Evolutionary conservation across 2,329 filamentous ascomycete genomes (phyloP).

Genomic region (Amylocarpus encephaloides): DNA sequence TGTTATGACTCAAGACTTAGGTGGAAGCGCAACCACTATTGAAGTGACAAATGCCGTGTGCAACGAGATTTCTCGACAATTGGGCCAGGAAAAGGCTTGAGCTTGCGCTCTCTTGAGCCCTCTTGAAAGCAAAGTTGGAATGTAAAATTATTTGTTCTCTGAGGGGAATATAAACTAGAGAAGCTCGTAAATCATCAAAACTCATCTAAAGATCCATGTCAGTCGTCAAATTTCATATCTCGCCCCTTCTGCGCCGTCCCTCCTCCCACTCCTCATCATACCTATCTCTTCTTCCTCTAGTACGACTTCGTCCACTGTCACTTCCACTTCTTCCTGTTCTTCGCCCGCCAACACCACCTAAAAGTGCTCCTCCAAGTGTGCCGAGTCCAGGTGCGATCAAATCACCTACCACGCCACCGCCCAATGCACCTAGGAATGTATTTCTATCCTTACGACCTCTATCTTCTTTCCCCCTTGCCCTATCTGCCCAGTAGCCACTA

Average conservation of each 20-base stretch:
- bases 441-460: conserved; percentile 9
- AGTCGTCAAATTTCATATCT: too few relatives aligned
- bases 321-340: conserved; percentile 3
- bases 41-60: conserved; percentile 26
- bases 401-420: conserved; percentile 20
- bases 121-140: too few relatives aligned
- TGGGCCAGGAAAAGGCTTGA: background rate
- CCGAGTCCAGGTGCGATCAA: conserved; percentile 22
- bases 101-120: too few relatives aligned
- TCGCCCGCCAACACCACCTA: conserved; percentile 19
- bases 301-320: too few relatives aligned
- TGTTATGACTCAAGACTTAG: conserved; percentile 47
- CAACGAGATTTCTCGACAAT: conserved; percentile 18
- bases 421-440: conserved; percentile 22
- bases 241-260: too few relatives aligned
- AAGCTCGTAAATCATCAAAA: too few relatives aligned
- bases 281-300: too few relatives aligned
- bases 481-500: background rate
- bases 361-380: conserved; percentile 19
- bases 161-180: too few relatives aligned
- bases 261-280: too few relatives aligned
- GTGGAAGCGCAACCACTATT: conserved; percentile 33
- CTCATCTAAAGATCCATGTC: too few relatives aligned
- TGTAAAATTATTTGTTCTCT: too few relatives aligned
- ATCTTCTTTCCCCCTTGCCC: background rate